Evolutionary conservation across 2,329 filamentous ascomycete species (phyloP).

Genomic region (Colletotrichum sp.): DNA sequence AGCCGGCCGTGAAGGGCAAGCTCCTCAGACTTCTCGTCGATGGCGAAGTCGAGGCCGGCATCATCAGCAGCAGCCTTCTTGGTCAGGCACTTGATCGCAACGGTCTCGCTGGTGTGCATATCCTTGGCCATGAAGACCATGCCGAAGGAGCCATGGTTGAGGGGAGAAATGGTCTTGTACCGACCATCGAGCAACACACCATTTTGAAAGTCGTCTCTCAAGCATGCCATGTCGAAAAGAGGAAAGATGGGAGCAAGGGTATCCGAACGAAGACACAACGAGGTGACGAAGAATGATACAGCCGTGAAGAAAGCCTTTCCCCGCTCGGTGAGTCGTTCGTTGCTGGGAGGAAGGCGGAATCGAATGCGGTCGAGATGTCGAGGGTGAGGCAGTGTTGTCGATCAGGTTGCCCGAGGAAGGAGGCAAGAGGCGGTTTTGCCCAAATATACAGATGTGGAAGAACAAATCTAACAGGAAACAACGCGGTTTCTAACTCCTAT

Average conservation of each 20-base stretch:
- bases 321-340: neutral
- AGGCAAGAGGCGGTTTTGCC: neutral
- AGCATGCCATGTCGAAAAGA: slow-evolving; percentile 72
- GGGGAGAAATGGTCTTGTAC: slow-evolving; percentile 88
- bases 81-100: slow-evolving; percentile 96
- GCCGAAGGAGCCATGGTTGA: slow-evolving; percentile 98
- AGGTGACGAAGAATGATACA: slow-evolving; percentile 9
- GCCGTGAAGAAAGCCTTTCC: neutral
- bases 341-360: neutral
- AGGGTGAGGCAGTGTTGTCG: neutral
- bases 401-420: neutral
- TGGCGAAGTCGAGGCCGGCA: slow-evolving; percentile 66
- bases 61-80: slow-evolving; percentile 74
- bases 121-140: slow-evolving; percentile 97
- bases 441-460: slow-evolving; percentile 11
- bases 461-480: slow-evolving; percentile 22
- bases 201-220: slow-evolving; percentile 80
- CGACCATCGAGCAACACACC: slow-evolving; percentile 86
- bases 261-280: slow-evolving; percentile 12
- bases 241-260: slow-evolving; percentile 26
- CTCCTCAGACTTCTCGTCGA: slow-evolving; percentile 86
- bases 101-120: slow-evolving; percentile 74
- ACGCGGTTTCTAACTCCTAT: slow-evolving; percentile 27
- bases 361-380: neutral
- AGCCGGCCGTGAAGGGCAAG: slow-evolving; percentile 80